These are phyloP conservation scores for Metarhizium anisopliae DNA, from an alignment of 2,329 filamentous ascomycete species.

Conservation along the genomic window DNA sequence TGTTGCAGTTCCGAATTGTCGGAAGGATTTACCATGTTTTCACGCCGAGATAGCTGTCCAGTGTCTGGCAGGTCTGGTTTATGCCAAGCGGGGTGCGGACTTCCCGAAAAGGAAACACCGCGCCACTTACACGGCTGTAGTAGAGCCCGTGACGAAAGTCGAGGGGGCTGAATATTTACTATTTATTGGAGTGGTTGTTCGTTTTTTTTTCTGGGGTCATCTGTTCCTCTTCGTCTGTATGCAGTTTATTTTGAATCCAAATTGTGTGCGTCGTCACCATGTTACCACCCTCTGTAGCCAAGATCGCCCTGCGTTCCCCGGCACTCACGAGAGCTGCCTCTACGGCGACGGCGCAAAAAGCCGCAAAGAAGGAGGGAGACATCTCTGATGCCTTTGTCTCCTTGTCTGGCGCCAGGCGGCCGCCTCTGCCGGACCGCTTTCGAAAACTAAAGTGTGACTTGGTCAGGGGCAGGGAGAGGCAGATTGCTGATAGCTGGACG, in stretches of 20 bases:
- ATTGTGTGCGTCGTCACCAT: background rate
- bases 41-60: too few species aligned
- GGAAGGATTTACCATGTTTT: too few species aligned
- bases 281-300: constrained; percentile 8
- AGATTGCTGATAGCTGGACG: constrained; percentile 39
- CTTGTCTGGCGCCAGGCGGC: constrained; percentile 36
- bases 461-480: constrained; percentile 37
- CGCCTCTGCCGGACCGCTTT: constrained; percentile 45
- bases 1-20: too few species aligned
- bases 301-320: constrained; percentile 3
- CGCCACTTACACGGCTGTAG: constrained; percentile 4
- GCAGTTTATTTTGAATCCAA: background rate
- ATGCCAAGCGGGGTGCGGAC: constrained; percentile 12
- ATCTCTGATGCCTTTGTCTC: constrained; percentile 56
- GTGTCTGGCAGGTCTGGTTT: background rate
- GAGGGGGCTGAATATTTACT: background rate
- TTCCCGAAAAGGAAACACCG: constrained; percentile 21
- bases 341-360: constrained; percentile 7
- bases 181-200: background rate
- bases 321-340: constrained; percentile 2
- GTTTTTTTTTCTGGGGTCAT: background rate
- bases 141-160: background rate
- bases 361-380: constrained; percentile 45
- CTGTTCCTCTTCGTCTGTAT: background rate
- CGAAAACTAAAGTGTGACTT: constrained; percentile 46